Base-by-base conservation (phyloP, 208 protist species). In the Wallacemonas collosoma region DNA sequence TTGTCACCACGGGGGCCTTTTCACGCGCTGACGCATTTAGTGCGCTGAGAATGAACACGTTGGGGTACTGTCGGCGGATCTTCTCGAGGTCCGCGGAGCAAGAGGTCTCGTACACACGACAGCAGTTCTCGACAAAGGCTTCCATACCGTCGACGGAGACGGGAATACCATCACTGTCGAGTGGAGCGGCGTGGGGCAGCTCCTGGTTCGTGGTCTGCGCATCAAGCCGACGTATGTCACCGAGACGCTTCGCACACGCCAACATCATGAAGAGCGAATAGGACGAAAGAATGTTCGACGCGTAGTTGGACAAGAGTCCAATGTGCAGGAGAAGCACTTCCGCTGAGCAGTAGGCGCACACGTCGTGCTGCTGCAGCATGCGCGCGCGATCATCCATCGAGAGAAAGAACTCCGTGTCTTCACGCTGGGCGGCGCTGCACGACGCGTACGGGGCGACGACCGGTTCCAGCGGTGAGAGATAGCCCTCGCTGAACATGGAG, bases 351-450 rank as follows among this genome's bases (percentile, higher is more conserved):
- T 82, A 88, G 73, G 63, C 79, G 26, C 68, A 7, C 38, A 58
- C 43, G 47, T 48, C 40, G 56, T 55, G 51, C 7, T 57, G 64
- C 14, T 54, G 38, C 26, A 88, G 48, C 71, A 82, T 62, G 66
- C 66, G 67, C 4, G 68, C 72, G 6, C 86, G 82, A 2, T 84
- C 77, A 62, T 66, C 57, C 55, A 91, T 65, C 3, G 86, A 85
- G 40, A 91, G 81, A 56, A 91, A 91, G 75, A 88, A 88, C 41
- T 91, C 80, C 50, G 68, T 79, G 11, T 43, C 51, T 17, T 77
- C 72, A 48, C 73, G 54, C 41, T 68, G 80, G 61, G 78, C 44
- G 36, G 72, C 14, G 26, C 77, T 71, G 62, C 82, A 87, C 39
- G 61, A 58, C 41, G 83, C 64, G 67, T 71, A 81, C 58, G 53